Conservation (phyloP, 345 rosid genomes). For the Iberis pinnata region DNA sequence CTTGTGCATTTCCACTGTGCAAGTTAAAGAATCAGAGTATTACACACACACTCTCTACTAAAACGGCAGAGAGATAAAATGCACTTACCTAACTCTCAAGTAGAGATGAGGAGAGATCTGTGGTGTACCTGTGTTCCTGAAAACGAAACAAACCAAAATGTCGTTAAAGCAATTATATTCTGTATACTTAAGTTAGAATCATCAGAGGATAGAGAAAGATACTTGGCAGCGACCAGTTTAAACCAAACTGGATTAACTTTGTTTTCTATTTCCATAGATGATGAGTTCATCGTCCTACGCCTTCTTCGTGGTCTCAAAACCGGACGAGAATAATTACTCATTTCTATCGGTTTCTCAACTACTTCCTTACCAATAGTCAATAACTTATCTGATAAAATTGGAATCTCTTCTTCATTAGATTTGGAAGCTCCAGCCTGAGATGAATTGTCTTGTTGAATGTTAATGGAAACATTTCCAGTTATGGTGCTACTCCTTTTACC, state of each 20-base stretch:
- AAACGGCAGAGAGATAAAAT: neutral
- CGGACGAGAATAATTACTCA: no score
- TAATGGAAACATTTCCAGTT: neutral
- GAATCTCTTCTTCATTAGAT: neutral
- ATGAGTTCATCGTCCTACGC: no score
- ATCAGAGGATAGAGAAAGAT: neutral
- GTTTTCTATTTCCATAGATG: no score
- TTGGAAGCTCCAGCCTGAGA: no score
- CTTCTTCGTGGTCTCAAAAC: no score
- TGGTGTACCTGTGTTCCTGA: neutral
- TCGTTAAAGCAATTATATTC: neutral
- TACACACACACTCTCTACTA: neutral
- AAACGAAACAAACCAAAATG: neutral
- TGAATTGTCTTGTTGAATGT: neutral
- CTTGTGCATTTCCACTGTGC: neutral
- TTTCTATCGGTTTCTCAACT: neutral
- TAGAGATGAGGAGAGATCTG: neutral
- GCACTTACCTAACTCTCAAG: slow-evolving; percentile 4
- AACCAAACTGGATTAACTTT: no score
- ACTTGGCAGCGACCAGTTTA: no score
- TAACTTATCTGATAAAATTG: neutral
- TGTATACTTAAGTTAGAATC: neutral
- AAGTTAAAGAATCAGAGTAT: no score
- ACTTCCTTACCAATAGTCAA: neutral
- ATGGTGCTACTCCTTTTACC: neutral